These are phyloP conservation scores for Calocybe gangraenosa DNA, from an alignment of 768 basidiomycete species.

Conservation along the genomic window DNA sequence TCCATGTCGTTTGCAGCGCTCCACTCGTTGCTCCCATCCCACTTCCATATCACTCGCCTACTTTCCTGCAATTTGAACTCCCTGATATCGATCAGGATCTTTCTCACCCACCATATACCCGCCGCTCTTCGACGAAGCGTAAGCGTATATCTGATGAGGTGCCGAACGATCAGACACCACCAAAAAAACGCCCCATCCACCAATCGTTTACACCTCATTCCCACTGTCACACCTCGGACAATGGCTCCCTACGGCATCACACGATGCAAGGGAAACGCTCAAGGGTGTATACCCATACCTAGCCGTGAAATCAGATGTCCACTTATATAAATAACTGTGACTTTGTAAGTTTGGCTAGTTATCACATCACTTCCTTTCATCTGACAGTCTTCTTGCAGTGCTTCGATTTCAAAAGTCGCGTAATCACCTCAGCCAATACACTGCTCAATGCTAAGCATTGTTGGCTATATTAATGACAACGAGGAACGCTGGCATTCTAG, in stretches of 20 bases:
- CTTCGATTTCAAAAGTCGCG: not conserved
- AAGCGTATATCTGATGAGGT: constrained; percentile 34
- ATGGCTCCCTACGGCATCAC: constrained; percentile 8
- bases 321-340: constrained; percentile 1
- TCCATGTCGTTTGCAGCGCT: constrained; percentile 58
- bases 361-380: constrained; percentile 6
- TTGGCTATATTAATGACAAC: too few relatives aligned
- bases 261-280: constrained; percentile 10
- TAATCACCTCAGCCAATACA: not conserved
- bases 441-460: not conserved
- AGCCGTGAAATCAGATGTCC: not conserved
- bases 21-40: constrained; percentile 68
- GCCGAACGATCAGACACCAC: constrained; percentile 11
- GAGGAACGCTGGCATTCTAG: not conserved
- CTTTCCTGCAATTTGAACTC: constrained; percentile 62
- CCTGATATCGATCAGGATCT: constrained; percentile 69
- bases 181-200: constrained; percentile 14
- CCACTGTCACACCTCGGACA: constrained; percentile 3
- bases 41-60: constrained; percentile 66
- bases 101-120: constrained; percentile 62
- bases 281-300: constrained; percentile 16
- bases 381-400: constrained; percentile 6
- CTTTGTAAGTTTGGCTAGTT: constrained; percentile 3
- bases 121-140: constrained; percentile 39
- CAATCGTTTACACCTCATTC: constrained; percentile 5